A percentile compares a stretch with the other conserved stretches of the same genome.
phyloP scores from a whole-genome alignment of 768 basidiomycete genomes.

The Leccinum imitatum region DNA sequence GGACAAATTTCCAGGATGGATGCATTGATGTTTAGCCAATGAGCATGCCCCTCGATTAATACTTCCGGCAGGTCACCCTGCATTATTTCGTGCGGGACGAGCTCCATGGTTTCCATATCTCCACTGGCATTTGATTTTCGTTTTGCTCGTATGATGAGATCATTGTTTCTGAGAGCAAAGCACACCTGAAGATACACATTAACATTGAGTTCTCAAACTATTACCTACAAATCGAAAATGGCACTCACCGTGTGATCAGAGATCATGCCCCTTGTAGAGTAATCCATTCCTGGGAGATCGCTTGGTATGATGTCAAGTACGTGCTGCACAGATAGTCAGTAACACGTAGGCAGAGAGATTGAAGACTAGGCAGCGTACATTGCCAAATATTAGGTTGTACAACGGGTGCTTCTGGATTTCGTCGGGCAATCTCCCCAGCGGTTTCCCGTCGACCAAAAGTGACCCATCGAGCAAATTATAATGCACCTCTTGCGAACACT shows the following conservation, averaged over 20 bases:
- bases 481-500: constrained; percentile 23
- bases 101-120: constrained; percentile 13
- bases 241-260: constrained; percentile 19
- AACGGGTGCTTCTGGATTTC: constrained; percentile 18
- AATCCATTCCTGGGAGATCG: constrained; percentile 29
- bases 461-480: constrained; percentile 26
- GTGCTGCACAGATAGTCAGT: constrained; percentile 16
- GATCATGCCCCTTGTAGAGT: constrained; percentile 18
- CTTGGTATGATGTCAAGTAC: constrained; percentile 24
- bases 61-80: constrained; percentile 20
- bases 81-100: constrained; percentile 23
- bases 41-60: constrained; percentile 19
- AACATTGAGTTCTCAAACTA: not conserved
- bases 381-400: constrained; percentile 23
- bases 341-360: too few relatives aligned
- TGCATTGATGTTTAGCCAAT: constrained; percentile 28
- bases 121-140: not conserved
- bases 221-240: not conserved
- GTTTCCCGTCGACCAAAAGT: constrained; percentile 29
- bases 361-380: constrained; percentile 8
- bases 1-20: constrained; percentile 27
- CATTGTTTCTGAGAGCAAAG: constrained; percentile 19
- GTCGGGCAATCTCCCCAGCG: constrained; percentile 24
- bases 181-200: constrained; percentile 15
- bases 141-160: constrained; percentile 23